Base-by-base conservation (phyloP, 2,329 filamentous ascomycete species). In the Ambrosiella xylebori region DNA sequence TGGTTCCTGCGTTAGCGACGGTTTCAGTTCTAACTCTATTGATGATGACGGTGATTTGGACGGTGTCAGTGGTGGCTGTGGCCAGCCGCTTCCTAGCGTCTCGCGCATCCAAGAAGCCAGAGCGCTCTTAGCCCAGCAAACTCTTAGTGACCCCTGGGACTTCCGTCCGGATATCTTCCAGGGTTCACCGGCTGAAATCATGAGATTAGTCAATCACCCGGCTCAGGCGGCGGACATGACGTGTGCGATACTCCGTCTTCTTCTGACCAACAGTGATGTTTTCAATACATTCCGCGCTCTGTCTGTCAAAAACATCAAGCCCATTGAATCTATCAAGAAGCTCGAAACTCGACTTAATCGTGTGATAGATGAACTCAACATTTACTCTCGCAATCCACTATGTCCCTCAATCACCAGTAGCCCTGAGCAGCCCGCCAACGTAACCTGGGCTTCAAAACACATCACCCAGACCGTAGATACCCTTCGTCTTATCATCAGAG, bases 221-320 rank as follows among this genome's bases (percentile, higher is more conserved):
- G 64, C 75, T 55, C 71, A 71, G 59, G 68, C 69, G 8, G 68
- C 70, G 54, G 75, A 79, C 59, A 68, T 79, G 1, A 74, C 76
- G 61, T 68, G 69, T 50, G 78, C 76, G 2, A 65, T 81, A 12
- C 74, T 77, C 61, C 73, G 73, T 56, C 77, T 80, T 67, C 69
- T 80, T 13, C 68, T 79, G 19, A 70, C 73, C 61, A 78, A 79
- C 63, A 70, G 77, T 64, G 72, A 74, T 45, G 74, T 80, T 66
- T 77, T 80, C 64, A 68, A 75, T 56, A 75, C 77, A 67, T 75
- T 80, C 60, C 69, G 73, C 51, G 70, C 71, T 13, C 67, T 71
- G 7, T 70, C 75, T 57, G 67, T 68, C n/a, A 69, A 76, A 1
- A 66, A 68, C 52, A 74, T 76, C 59, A 67, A 68, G 27, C 67